A percentile compares a stretch with the other conserved stretches of the same genome.
Conservation (phyloP, 768 basidiomycete species). For the Krasilnikovozyma curviuscula region DNA sequence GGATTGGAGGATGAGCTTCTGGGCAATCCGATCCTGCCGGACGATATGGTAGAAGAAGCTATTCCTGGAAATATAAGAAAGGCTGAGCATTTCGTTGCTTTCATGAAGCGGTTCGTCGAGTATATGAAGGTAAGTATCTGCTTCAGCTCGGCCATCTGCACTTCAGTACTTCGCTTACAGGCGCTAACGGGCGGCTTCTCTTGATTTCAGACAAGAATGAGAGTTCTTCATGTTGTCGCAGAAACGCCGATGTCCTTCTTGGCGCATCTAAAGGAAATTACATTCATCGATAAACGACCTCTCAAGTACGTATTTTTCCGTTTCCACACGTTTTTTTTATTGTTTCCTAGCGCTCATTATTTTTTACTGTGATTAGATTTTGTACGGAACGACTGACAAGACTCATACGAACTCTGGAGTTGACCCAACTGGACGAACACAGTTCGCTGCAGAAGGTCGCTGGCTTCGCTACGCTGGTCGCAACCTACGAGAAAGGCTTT, state of each 20-base stretch:
- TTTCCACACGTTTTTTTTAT: neutral
- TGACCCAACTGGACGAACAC: conserved; percentile 78
- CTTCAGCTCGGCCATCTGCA: neutral
- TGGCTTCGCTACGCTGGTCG: conserved; percentile 82
- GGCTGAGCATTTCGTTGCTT: conserved; percentile 97
- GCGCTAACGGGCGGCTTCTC: too few species aligned
- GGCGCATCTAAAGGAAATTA: conserved; percentile 95
- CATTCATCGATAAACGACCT: conserved; percentile 87
- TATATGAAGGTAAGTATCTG: conserved; percentile 64
- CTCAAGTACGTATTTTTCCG: conserved; percentile 40
- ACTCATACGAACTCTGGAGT: conserved; percentile 73
- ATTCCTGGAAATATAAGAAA: conserved; percentile 96
- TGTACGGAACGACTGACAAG: conserved; percentile 92
- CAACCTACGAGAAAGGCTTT: conserved; percentile 97
- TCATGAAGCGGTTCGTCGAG: conserved; percentile 92
- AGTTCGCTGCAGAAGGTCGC: conserved; percentile 86
- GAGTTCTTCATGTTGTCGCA: conserved; percentile 95
- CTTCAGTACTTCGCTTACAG: too few species aligned
- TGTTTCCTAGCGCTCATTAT: neutral
- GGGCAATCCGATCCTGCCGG: conserved; percentile 81
- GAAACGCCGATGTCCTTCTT: conserved; percentile 93
- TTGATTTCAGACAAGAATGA: conserved; percentile 70
- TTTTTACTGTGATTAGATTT: conserved; percentile 38
- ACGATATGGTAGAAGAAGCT: conserved; percentile 84
- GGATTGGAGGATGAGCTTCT: conserved; percentile 62